phyloP scores from a whole-genome alignment of 129 eudicot species.

The Tanacetum coccineum region DNA sequence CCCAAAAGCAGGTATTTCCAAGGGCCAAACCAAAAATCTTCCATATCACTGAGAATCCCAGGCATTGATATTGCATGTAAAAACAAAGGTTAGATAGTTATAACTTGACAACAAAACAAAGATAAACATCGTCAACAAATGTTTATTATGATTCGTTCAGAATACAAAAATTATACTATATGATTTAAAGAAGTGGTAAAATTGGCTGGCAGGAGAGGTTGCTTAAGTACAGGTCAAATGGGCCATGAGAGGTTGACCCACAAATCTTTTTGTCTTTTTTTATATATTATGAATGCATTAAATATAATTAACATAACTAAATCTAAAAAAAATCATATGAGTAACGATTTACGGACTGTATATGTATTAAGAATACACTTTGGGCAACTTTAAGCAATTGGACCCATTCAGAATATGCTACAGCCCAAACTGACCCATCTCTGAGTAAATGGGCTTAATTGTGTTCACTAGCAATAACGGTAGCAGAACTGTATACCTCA shows the following conservation, averaged over 20 bases:
- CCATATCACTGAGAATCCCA: constrained; percentile 53
- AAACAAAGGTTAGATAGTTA: background rate
- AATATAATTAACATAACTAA: background rate
- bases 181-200: background rate
- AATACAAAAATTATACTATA: background rate
- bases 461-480: background rate
- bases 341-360: background rate
- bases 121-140: background rate
- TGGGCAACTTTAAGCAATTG: background rate
- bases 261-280: background rate
- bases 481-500: constrained; percentile 40
- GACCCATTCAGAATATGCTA: background rate
- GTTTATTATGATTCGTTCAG: background rate
- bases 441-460: background rate
- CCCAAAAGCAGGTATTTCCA: constrained; percentile 81
- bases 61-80: background rate
- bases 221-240: background rate
- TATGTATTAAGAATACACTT: background rate
- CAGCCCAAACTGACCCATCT: background rate
- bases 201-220: background rate
- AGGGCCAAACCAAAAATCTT: constrained; percentile 84
- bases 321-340: background rate
- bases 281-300: background rate
- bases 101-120: background rate
- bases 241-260: background rate